A percentile compares a stretch with the other conserved stretches of the same genome.
Evolutionary conservation across 2,329 filamentous ascomycete species (phyloP).

Genomic region (Venturia carpophila): DNA sequence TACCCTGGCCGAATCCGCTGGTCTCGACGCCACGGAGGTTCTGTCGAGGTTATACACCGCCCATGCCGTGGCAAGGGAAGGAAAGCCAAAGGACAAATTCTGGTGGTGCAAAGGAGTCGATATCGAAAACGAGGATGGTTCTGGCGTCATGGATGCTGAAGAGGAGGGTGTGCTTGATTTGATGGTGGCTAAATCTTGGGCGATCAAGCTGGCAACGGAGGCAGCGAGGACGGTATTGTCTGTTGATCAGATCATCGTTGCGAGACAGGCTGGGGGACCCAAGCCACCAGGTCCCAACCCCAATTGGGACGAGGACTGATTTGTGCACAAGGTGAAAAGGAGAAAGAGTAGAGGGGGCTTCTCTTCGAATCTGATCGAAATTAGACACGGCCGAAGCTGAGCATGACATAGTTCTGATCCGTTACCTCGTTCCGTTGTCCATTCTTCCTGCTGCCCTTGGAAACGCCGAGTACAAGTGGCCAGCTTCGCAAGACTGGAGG

Average conservation of each 20-base stretch:
- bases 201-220: constrained; percentile 93
- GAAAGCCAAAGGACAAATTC: constrained; percentile 53
- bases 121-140: constrained; percentile 76
- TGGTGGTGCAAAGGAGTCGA: constrained; percentile 91
- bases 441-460: background rate
- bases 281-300: constrained; percentile 95
- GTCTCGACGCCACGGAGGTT: constrained; percentile 94
- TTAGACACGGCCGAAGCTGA: background rate
- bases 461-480: background rate
- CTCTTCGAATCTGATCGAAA: background rate
- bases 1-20: constrained; percentile 88
- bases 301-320: constrained; percentile 59
- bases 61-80: constrained; percentile 52
- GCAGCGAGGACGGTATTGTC: constrained; percentile 87
- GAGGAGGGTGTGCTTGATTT: constrained; percentile 88
- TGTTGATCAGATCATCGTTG: constrained; percentile 98
- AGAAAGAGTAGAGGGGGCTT: background rate
- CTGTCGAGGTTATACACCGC: constrained; percentile 87
- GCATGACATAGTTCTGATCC: background rate
- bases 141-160: constrained; percentile 76
- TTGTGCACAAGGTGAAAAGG: background rate
- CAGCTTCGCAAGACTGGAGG: background rate
- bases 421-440: background rate
- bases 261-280: constrained; percentile 90
- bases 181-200: constrained; percentile 88